Evolutionary conservation across 352 stramenopile species (phyloP).

Genomic region (Globisporangium megalacanthum): DNA sequence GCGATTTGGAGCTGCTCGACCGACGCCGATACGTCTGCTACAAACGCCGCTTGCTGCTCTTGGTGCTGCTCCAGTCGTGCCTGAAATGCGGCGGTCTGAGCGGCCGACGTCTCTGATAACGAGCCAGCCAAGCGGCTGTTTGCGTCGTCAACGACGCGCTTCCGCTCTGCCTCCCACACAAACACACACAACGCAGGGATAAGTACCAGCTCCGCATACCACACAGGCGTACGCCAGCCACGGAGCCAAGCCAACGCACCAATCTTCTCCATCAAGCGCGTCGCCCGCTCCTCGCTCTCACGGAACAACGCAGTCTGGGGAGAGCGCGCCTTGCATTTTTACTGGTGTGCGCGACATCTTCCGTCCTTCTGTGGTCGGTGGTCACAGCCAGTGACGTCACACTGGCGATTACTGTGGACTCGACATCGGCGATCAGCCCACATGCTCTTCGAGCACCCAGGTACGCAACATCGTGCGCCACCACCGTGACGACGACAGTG

Average conservation of each 20-base stretch:
- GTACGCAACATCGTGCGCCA: no score
- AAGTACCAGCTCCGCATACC: not conserved
- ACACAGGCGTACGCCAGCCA: not conserved
- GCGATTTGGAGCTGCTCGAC: constrained; percentile 40
- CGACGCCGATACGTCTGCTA: constrained; percentile 32
- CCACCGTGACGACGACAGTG: no score
- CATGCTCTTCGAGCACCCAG: no score
- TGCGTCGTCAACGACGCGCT: constrained; percentile 31
- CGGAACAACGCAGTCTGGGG: constrained; percentile 54
- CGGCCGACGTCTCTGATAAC: constrained; percentile 37
- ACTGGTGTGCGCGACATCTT: no score
- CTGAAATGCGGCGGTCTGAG: constrained; percentile 42
- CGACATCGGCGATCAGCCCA: no score
- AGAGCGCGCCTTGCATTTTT: no score
- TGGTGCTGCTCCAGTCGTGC: constrained; percentile 43
- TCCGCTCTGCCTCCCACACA: constrained; percentile 33
- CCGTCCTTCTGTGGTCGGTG: no score
- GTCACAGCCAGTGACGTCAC: no score
- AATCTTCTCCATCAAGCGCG: constrained; percentile 53
- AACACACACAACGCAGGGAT: not conserved
- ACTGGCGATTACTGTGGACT: no score
- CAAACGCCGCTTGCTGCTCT: constrained; percentile 35
- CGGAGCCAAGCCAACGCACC: constrained; percentile 14
- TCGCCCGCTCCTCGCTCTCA: constrained; percentile 43
- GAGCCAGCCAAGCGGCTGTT: constrained; percentile 43